These are phyloP conservation scores for Pichia nanzhaoensis DNA, from an alignment of 805 yeast genomes.

Conservation along the genomic window DNA sequence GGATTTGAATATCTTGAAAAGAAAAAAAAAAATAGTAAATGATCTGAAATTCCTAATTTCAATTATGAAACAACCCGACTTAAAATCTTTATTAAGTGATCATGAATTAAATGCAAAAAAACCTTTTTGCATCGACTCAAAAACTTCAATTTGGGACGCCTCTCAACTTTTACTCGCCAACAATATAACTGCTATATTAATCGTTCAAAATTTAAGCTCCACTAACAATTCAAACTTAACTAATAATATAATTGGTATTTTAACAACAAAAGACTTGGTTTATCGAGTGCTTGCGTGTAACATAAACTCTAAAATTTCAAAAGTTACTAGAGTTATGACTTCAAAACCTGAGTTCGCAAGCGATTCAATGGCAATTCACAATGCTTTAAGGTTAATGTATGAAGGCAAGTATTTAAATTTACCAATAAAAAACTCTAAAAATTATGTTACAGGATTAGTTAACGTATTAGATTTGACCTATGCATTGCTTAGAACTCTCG, in stretches of 20 bases:
- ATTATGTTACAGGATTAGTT: conserved; percentile 34
- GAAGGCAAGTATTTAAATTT: conserved; percentile 40
- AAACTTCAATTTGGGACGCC: conserved; percentile 32
- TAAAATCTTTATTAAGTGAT: conserved; percentile 26
- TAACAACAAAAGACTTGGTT: conserved; percentile 41
- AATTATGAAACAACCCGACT: conserved; percentile 37
- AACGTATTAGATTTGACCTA: conserved; percentile 39
- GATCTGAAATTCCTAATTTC: conserved; percentile 34
- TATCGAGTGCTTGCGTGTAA: conserved; percentile 35
- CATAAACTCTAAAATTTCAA: conserved; percentile 32
- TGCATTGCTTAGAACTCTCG: conserved; percentile 33
- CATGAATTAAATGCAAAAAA: conserved; percentile 22
- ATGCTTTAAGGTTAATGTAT: conserved; percentile 40
- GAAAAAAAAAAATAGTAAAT: conserved; percentile 25
- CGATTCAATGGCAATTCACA: conserved; percentile 33
- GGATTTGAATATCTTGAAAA: conserved; percentile 22
- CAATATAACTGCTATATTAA: conserved; percentile 36
- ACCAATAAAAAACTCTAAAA: conserved; percentile 32
- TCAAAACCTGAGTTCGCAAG: conserved; percentile 41
- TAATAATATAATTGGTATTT: conserved; percentile 37
- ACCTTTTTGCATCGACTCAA: conserved; percentile 33
- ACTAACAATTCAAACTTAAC: not conserved
- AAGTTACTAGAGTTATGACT: conserved; percentile 38
- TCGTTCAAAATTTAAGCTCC: conserved; percentile 24
- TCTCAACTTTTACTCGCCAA: conserved; percentile 34